Conservation (phyloP, 371 early-diverging fungal species). For the Mortierella sp. region DNA sequence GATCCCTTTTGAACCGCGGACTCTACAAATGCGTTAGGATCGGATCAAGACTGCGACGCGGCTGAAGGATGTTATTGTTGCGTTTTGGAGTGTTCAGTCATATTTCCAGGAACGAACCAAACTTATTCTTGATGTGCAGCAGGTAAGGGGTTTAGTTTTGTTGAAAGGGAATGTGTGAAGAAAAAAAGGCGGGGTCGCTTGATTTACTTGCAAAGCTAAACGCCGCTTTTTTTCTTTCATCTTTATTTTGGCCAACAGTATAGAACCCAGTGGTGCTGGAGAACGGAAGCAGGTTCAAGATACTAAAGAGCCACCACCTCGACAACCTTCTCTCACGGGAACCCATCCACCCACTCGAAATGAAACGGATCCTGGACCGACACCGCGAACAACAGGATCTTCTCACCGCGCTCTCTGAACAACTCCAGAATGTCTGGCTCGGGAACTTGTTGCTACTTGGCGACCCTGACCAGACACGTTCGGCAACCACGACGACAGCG, state of each 20-base stretch:
- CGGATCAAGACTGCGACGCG: conserved; percentile 20
- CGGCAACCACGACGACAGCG: background rate
- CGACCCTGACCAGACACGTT: conserved; percentile 22
- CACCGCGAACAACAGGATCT: conserved; percentile 17
- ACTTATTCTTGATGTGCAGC: conserved; percentile 34
- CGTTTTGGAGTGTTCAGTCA: conserved; percentile 24
- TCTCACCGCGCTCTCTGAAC: conserved; percentile 17
- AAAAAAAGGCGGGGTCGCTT: background rate
- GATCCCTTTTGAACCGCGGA: conserved; percentile 23
- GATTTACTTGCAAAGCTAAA: background rate
- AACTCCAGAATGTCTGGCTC: conserved; percentile 30
- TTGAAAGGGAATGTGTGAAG: background rate
- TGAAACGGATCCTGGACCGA: conserved; percentile 2
- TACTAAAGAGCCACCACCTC: conserved; percentile 42
- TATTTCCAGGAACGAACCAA: conserved; percentile 31
- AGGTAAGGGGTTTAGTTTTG: no score
- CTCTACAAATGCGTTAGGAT: conserved; percentile 17
- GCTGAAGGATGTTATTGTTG: conserved; percentile 27
- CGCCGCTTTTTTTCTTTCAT: background rate
- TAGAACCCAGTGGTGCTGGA: conserved; percentile 36
- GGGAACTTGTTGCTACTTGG: conserved; percentile 36
- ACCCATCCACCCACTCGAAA: conserved; percentile 15
- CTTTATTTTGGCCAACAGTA: background rate
- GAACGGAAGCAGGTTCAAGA: conserved; percentile 20
- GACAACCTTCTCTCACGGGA: conserved; percentile 32